Base-by-base conservation (phyloP, 1,139 yeast species). In the Geotrichum candidum region DNA sequence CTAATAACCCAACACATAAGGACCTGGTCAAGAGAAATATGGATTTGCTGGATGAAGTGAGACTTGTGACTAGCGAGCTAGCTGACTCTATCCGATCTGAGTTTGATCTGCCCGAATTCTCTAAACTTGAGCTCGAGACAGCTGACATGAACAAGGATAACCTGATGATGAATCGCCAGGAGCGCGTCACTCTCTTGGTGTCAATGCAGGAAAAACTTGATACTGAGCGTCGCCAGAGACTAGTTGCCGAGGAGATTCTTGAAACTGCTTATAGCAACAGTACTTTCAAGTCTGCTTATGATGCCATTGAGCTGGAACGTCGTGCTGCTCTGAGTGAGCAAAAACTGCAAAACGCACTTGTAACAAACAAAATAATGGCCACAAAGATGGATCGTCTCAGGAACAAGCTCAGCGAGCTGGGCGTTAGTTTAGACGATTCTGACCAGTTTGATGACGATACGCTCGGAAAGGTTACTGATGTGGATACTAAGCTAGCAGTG, bases 61-160 rank as follows among this genome's bases (percentile, higher is more conserved):
- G 76, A 13, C 66, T 74, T 15, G 72, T 75, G 13, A 72, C 77
- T 1, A 69, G 74, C 41, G 78, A 75, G 62, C 71, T 75, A 15
- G 76, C 77, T 1, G 78, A 75, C 61, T 68, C 76, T 2, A 68
- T 74, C 31, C 70, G 77, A 51, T 72, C 78, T 7, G 78, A 75
- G 65, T 71, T 73, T 25, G 70, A 68, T 3, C 65, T 75, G 6
- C 64, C 61, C 2, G 64, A 61, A n/a, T 35, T 41, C 9, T 25
- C 35, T 38, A 41, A 58, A 18, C 55, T 53, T n/a, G 48, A 59
- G 31, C 53, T 60, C 33, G 64, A 64, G 51, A 57, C 63, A 33
- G 56, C 64, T 6, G 50, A 51, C 27, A 64, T 68, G 66, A 68
- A 70, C 56, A 64, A 61, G 56, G 54, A 62, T 61, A 35, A n/a